These are phyloP conservation scores for Fraxinus ornus DNA, from an alignment of 305 asterid species.

Conservation along the genomic window DNA sequence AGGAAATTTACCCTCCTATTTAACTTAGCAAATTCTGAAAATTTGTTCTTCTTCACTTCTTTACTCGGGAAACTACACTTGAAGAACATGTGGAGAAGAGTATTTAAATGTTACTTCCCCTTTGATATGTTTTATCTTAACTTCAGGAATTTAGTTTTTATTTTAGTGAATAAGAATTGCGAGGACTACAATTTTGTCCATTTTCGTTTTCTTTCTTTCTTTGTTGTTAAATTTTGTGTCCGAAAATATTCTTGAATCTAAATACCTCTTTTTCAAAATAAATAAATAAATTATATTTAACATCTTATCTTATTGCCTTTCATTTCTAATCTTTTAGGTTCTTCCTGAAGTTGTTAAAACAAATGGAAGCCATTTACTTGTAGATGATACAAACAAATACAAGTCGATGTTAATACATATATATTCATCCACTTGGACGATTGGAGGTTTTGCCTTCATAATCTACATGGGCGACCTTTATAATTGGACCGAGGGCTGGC, in stretches of 20 bases:
- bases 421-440: no score
- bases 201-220: background rate
- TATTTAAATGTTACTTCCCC: no score
- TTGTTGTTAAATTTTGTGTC: background rate
- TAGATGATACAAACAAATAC: conserved; percentile 75
- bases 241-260: background rate
- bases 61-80: background rate
- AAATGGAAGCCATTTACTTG: conserved; percentile 60
- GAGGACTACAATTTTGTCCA: background rate
- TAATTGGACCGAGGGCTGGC: no score
- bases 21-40: background rate
- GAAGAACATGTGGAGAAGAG: conserved; percentile 7
- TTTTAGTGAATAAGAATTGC: no score
- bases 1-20: background rate
- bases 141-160: no score
- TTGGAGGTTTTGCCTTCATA: no score
- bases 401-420: conserved; percentile 62
- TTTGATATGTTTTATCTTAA: no score
- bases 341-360: conserved; percentile 56
- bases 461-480: no score
- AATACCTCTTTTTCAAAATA: background rate
- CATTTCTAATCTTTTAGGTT: conserved; percentile 43
- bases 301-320: conserved; percentile 12
- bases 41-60: background rate
- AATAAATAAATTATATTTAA: background rate